A percentile compares a stretch with the other conserved stretches of the same genome.
phyloP scores from a whole-genome alignment of 1,139 yeast genomes.

The Yamadazyma diospyri region DNA sequence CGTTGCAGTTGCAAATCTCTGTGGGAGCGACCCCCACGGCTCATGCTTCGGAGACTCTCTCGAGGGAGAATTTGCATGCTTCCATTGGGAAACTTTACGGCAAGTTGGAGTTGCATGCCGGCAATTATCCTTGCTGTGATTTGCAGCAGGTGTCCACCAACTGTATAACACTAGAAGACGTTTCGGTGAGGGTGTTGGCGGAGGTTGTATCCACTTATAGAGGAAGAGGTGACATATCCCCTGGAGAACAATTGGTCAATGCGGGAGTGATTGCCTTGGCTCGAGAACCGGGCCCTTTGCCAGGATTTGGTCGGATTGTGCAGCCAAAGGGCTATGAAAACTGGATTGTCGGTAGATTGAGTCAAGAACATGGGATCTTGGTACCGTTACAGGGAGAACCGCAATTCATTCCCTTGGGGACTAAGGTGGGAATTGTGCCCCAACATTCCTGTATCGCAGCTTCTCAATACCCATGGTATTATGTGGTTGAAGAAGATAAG shows the following conservation, averaged over 20 bases:
- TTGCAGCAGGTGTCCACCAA: conserved; percentile 72
- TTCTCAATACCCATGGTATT: conserved; percentile 59
- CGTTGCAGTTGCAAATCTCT: conserved; percentile 38
- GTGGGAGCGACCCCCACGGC: conserved; percentile 86
- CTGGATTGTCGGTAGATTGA: conserved; percentile 56
- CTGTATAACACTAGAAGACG: conserved; percentile 43
- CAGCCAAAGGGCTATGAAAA: conserved; percentile 35
- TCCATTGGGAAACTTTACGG: conserved; percentile 36
- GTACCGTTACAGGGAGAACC: conserved; percentile 29
- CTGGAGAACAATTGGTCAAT: conserved; percentile 64
- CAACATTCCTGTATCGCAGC: conserved; percentile 79
- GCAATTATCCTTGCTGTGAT: conserved; percentile 72
- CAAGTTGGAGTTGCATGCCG: conserved; percentile 70
- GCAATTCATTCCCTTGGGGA: conserved; percentile 48
- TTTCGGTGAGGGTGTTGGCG: conserved; percentile 58
- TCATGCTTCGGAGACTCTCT: conserved; percentile 48
- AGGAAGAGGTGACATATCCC: conserved; percentile 38
- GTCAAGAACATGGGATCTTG: conserved; percentile 66
- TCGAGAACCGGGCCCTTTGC: conserved; percentile 53
- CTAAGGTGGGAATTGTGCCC: conserved; percentile 55
- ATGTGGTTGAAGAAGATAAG: conserved; percentile 44
- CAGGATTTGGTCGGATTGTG: conserved; percentile 47
- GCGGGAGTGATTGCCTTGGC: conserved; percentile 73
- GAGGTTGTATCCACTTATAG: conserved; percentile 64
- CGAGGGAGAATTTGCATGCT: conserved; percentile 18